Percentiles rank a stretch among this genome's conserved stretches.
Conservation (phyloP, 495 filamentous ascomycete species). For the Aspergillus homomorphus region DNA sequence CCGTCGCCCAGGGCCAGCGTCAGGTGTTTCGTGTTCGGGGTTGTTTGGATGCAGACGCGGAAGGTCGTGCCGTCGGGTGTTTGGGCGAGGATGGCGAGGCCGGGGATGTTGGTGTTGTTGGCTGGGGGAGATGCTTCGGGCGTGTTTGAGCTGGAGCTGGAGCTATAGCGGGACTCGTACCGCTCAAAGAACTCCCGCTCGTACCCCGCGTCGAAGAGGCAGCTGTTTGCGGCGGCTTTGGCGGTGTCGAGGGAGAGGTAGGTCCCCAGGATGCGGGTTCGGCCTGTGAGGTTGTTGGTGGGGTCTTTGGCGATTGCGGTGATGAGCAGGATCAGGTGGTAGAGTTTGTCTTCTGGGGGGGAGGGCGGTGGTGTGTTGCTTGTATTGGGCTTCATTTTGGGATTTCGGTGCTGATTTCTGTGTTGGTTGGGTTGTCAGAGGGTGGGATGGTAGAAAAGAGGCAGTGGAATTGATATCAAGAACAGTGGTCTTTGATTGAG, state of each 20-base stretch:
- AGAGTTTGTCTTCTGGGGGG: constrained; percentile 13
- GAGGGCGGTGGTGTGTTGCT: no score
- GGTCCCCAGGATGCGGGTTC: constrained; percentile 20
- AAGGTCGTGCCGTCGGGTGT: constrained; percentile 20
- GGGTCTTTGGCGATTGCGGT: constrained; percentile 13
- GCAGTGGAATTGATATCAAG: no score
- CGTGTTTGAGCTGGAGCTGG: constrained; percentile 2
- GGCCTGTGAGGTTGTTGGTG: constrained; percentile 12
- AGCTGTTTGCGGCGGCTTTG: constrained; percentile 21
- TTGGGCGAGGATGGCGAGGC: constrained; percentile 13
- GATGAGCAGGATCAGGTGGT: constrained; percentile 16
- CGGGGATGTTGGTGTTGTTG: no score
- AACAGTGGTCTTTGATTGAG: no score
- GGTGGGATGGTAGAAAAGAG: no score
- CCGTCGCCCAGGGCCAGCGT: constrained; percentile 14
- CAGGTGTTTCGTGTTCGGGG: constrained; percentile 7
- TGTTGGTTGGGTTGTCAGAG: no score
- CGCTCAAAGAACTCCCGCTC: constrained; percentile 21
- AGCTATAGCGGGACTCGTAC: constrained; percentile 10
- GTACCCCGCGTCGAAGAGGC: constrained; percentile 22
- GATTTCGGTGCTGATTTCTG: no score
- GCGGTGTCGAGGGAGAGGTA: constrained; percentile 20
- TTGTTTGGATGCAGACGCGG: constrained; percentile 18
- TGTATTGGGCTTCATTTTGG: no score
- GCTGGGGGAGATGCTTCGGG: no score